Conservation (phyloP, 2,329 filamentous ascomycete genomes). For the Lecanoromycetidae sp. region DNA sequence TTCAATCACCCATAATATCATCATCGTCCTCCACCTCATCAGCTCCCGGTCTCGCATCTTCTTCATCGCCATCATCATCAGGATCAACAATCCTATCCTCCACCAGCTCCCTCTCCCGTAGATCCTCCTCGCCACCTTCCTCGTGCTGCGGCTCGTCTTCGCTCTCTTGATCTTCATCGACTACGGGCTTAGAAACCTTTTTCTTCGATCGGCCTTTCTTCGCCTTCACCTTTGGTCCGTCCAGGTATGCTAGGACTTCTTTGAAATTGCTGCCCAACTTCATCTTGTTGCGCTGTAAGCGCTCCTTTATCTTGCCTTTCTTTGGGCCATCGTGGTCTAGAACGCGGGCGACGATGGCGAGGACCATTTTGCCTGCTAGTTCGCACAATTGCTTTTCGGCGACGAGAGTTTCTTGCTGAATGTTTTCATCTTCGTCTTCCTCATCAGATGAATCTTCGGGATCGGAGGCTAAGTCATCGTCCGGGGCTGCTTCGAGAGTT, state of each 20-base stretch:
- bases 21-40: slow-evolving; percentile 23
- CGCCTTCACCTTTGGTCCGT: slow-evolving; percentile 49
- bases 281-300: slow-evolving; percentile 67
- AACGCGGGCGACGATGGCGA: slow-evolving; percentile 63
- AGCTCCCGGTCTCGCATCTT: slow-evolving; percentile 25
- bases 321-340: slow-evolving; percentile 52
- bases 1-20: slow-evolving; percentile 34
- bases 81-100: slow-evolving; percentile 20
- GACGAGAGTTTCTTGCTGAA: slow-evolving; percentile 51
- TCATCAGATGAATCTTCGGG: slow-evolving; percentile 48
- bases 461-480: slow-evolving; percentile 58
- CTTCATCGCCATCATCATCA: slow-evolving; percentile 37
- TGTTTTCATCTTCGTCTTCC: slow-evolving; percentile 27
- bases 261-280: slow-evolving; percentile 75
- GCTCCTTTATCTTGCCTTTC: slow-evolving; percentile 53
- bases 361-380: slow-evolving; percentile 70
- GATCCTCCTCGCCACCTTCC: slow-evolving; percentile 12
- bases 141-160: slow-evolving; percentile 19
- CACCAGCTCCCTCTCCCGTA: slow-evolving; percentile 15
- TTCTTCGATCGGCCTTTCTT: slow-evolving; percentile 33
- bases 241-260: slow-evolving; percentile 69
- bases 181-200: slow-evolving; percentile 21
- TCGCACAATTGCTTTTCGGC: slow-evolving; percentile 80
- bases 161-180: slow-evolving; percentile 14
- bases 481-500: slow-evolving; percentile 41